Evolutionary conservation across 2,329 filamentous ascomycete species (phyloP).

Genomic region (Acrocalymma vagum): DNA sequence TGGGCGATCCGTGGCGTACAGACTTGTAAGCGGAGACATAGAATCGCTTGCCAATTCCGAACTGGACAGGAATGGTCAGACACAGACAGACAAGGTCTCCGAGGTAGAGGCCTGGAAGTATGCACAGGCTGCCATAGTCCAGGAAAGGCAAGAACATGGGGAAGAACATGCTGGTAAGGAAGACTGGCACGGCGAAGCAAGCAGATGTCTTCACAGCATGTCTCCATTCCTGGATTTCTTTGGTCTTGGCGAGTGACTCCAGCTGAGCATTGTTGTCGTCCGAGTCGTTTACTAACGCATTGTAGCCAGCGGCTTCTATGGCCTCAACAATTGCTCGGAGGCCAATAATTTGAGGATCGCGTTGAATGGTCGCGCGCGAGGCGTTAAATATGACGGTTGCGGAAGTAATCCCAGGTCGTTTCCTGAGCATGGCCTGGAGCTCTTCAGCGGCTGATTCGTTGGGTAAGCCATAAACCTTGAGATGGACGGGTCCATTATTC

Average conservation of each 20-base stretch:
- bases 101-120: constrained; percentile 81
- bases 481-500: constrained; percentile 70
- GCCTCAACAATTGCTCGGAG: constrained; percentile 83
- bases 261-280: constrained; percentile 98
- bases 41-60: constrained; percentile 93
- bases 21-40: constrained; percentile 95
- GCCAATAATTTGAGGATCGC: constrained; percentile 76
- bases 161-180: constrained; percentile 90
- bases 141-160: constrained; percentile 82
- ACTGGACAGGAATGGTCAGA: constrained; percentile 93
- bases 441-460: constrained; percentile 76
- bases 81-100: constrained; percentile 85
- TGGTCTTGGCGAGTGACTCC: constrained; percentile 94
- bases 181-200: constrained; percentile 87
- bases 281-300: constrained; percentile 87
- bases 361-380: constrained; percentile 76
- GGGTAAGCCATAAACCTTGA: constrained; percentile 84
- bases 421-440: constrained; percentile 73
- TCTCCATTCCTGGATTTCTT: constrained; percentile 94
- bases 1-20: constrained; percentile 86
- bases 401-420: constrained; percentile 75
- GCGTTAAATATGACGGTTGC: constrained; percentile 77
- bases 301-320: constrained; percentile 84
- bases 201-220: constrained; percentile 80
- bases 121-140: constrained; percentile 76